Conservation (phyloP, 2,329 filamentous ascomycete species). For the Botrytis sinoallii region DNA sequence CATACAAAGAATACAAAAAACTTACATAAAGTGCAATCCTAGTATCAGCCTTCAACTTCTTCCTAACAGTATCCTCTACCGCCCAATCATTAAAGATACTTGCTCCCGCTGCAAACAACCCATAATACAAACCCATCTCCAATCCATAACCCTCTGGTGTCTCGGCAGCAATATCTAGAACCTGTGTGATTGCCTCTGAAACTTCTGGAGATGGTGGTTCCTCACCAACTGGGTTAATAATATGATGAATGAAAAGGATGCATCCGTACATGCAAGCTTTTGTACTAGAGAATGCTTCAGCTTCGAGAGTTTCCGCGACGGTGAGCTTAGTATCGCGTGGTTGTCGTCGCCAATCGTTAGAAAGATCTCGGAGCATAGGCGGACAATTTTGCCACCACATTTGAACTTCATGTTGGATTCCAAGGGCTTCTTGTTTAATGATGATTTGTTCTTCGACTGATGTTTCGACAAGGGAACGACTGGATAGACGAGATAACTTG, state of each 20-base stretch:
- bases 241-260: constrained; percentile 35
- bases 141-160: constrained; percentile 36
- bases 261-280: constrained; percentile 34
- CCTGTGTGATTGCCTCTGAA: constrained; percentile 29
- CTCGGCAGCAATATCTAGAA: constrained; percentile 34
- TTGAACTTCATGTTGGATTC: constrained; percentile 28
- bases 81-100: constrained; percentile 32
- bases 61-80: constrained; percentile 32
- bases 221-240: constrained; percentile 31
- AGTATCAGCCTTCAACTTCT: constrained; percentile 32
- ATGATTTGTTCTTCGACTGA: constrained; percentile 22
- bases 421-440: constrained; percentile 23
- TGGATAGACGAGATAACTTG: constrained; percentile 32
- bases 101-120: constrained; percentile 35
- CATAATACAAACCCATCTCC: constrained; percentile 37
- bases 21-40: constrained; percentile 35
- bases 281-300: constrained; percentile 35
- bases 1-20: constrained; percentile 18
- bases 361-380: constrained; percentile 30
- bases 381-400: constrained; percentile 34
- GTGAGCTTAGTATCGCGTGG: constrained; percentile 32
- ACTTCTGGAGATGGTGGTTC: constrained; percentile 29
- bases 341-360: constrained; percentile 33
- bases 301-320: constrained; percentile 34
- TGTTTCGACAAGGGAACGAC: constrained; percentile 29